A percentile compares a stretch with the other conserved stretches of the same genome.
Evolutionary conservation across 2,329 filamentous ascomycete genomes (phyloP).

Genomic region (Ustulina deusta): DNA sequence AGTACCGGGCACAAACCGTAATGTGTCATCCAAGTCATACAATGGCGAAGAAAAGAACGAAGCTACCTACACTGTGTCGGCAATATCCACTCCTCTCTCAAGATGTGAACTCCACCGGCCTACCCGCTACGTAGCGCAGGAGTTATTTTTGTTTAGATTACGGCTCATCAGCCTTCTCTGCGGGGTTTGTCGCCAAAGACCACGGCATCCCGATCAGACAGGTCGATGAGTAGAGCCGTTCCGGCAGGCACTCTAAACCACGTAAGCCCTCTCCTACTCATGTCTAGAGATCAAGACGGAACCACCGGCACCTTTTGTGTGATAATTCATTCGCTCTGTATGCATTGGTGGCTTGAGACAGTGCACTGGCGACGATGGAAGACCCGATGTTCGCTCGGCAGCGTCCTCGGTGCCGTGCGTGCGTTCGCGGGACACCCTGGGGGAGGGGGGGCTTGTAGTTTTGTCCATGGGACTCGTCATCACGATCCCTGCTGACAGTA

Average conservation of each 20-base stretch:
- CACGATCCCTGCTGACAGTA: slow-evolving; percentile 10
- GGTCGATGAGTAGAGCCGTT: not conserved
- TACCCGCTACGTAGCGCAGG: not conserved
- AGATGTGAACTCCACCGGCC: not conserved
- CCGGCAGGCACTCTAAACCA: slow-evolving; percentile 3
- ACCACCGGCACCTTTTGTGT: not conserved
- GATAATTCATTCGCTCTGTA: not conserved
- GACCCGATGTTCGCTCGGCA: not conserved
- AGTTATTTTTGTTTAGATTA: not conserved
- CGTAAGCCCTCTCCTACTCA: slow-evolving; percentile 23
- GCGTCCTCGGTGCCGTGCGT: not conserved
- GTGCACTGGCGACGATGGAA: not conserved
- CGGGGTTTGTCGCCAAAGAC: not conserved
- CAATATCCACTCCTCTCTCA: not conserved
- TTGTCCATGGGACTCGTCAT: slow-evolving; percentile 24
- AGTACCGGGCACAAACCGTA: not conserved
- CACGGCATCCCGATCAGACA: not conserved
- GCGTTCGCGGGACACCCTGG: not conserved
- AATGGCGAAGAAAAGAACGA: slow-evolving; percentile 3
- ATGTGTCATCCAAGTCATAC: not conserved
- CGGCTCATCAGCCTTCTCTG: not conserved
- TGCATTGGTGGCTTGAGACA: not conserved
- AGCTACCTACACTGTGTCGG: not conserved
- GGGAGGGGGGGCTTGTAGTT: not conserved
- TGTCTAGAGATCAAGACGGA: not conserved